Conservation (phyloP, 805 yeast genomes). For the Yamadazyma nakazawae region DNA sequence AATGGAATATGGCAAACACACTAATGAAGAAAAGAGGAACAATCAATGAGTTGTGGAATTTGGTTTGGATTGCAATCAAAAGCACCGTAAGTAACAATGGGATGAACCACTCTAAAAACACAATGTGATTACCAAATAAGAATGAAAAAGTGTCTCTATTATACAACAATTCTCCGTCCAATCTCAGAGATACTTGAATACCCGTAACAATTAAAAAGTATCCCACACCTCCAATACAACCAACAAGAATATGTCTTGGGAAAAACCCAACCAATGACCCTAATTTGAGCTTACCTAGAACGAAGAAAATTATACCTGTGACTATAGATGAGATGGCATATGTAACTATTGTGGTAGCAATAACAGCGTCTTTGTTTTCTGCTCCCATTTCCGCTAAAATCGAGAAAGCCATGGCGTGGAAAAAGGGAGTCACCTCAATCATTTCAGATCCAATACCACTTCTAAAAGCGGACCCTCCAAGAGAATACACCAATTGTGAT, state of each 20-base stretch:
- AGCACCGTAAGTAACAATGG: slow-evolving; percentile 64
- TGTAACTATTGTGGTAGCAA: slow-evolving; percentile 84
- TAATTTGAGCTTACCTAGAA: slow-evolving; percentile 71
- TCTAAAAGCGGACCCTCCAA: slow-evolving; percentile 87
- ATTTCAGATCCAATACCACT: slow-evolving; percentile 96
- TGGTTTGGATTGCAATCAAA: slow-evolving; percentile 56
- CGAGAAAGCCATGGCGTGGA: slow-evolving; percentile 87
- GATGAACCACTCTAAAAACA: slow-evolving; percentile 53
- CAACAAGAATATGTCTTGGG: slow-evolving; percentile 93
- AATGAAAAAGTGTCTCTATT: slow-evolving; percentile 51
- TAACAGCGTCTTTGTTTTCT: slow-evolving; percentile 47
- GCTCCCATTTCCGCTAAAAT: slow-evolving; percentile 58
- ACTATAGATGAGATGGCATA: slow-evolving; percentile 80
- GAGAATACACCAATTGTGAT: slow-evolving; percentile 81
- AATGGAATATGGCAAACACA: slow-evolving; percentile 69
- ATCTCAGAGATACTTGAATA: slow-evolving; percentile 80
- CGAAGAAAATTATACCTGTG: slow-evolving; percentile 78
- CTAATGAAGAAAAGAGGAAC: slow-evolving; percentile 78
- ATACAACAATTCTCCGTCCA: slow-evolving; percentile 71
- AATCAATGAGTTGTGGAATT: slow-evolving; percentile 59
- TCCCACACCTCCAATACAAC: slow-evolving; percentile 98
- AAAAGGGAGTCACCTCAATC: slow-evolving; percentile 99
- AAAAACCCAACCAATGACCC: slow-evolving; percentile 92
- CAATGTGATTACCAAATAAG: slow-evolving; percentile 40
- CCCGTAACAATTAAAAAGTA: slow-evolving; percentile 89